Conservation (phyloP, 768 basidiomycete species). For the Kockovaella imperatae region DNA sequence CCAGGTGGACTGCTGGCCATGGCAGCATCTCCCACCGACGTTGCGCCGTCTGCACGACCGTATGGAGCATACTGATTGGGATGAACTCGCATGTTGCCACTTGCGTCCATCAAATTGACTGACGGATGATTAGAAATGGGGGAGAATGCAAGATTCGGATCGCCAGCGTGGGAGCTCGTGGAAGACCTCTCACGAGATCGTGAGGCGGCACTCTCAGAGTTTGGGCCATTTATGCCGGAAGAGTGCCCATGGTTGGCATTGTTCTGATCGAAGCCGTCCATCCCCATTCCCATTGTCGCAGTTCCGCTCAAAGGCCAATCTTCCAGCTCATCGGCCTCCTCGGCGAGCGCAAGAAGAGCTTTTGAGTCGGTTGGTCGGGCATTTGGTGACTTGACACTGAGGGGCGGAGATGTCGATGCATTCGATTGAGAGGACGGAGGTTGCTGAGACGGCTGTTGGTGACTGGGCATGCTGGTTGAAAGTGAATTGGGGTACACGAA, state of each 20-base stretch:
- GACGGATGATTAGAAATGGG: not conserved
- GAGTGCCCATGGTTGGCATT: not conserved
- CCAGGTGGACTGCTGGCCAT: constrained; percentile 28
- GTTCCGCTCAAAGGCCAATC: constrained; percentile 36
- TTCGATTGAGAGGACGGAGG: constrained; percentile 3
- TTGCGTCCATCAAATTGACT: not conserved
- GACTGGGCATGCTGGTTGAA: not conserved
- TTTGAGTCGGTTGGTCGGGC: constrained; percentile 33
- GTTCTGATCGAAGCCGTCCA: not conserved
- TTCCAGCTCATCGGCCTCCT: constrained; percentile 42
- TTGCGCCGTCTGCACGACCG: not conserved
- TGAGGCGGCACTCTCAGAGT: not conserved
- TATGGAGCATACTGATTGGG: too few relatives aligned
- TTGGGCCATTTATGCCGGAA: too few relatives aligned
- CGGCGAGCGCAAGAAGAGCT: constrained; percentile 40
- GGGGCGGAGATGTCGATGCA: constrained; percentile 21
- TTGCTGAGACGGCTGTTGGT: not conserved
- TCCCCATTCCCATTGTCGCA: constrained; percentile 18
- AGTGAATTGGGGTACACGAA: not conserved
- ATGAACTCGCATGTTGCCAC: not conserved
- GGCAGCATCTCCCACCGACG: not conserved
- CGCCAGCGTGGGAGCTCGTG: too few relatives aligned
- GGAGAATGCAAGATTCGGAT: not conserved
- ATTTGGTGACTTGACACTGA: constrained; percentile 21
- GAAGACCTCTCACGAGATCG: not conserved